Evolutionary conservation across 1,284 basidiomycete genomes (phyloP).

Genomic region (Hemileia vastatrix): DNA sequence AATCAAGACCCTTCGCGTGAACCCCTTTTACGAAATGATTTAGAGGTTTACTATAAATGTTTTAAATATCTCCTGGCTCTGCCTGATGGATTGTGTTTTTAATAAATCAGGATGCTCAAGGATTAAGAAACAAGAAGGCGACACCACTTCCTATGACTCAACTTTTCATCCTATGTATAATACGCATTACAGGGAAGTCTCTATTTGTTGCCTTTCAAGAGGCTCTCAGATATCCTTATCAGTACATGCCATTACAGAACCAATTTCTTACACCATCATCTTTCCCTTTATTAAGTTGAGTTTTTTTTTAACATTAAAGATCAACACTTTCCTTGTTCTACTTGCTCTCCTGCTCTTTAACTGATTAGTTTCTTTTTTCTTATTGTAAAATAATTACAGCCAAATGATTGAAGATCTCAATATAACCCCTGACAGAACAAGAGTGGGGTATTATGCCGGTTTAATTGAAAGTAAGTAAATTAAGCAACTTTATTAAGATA

Average conservation of each 20-base stretch:
- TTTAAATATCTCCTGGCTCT: too few relatives aligned
- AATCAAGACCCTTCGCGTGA: too few relatives aligned
- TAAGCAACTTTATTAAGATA: too few relatives aligned
- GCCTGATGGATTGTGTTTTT: too few relatives aligned
- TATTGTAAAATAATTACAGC: neutral
- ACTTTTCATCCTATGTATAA: slow-evolving; percentile 3
- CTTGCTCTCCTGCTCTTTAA: neutral
- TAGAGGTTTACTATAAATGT: too few relatives aligned
- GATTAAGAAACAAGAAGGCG: too few relatives aligned
- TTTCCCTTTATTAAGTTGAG: slow-evolving; percentile 5
- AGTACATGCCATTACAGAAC: neutral
- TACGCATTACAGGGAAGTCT: slow-evolving; percentile 5
- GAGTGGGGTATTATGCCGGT: slow-evolving; percentile 4
- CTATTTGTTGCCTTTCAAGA: neutral
- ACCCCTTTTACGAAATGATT: too few relatives aligned
- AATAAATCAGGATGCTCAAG: too few relatives aligned
- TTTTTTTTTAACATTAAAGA: neutral
- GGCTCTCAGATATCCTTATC: neutral
- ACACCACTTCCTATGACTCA: slow-evolving; percentile 5
- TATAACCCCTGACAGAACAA: neutral
- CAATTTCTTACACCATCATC: neutral
- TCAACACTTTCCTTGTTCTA: neutral
- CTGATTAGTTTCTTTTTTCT: neutral
- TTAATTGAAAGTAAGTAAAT: slow-evolving; percentile 4
- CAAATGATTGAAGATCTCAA: slow-evolving; percentile 5